Evolutionary conservation across 2,329 filamentous ascomycete species (phyloP), one percentile per base, ranked within the genome.

Genomic region (Dactylellina haptotyla): DNA sequence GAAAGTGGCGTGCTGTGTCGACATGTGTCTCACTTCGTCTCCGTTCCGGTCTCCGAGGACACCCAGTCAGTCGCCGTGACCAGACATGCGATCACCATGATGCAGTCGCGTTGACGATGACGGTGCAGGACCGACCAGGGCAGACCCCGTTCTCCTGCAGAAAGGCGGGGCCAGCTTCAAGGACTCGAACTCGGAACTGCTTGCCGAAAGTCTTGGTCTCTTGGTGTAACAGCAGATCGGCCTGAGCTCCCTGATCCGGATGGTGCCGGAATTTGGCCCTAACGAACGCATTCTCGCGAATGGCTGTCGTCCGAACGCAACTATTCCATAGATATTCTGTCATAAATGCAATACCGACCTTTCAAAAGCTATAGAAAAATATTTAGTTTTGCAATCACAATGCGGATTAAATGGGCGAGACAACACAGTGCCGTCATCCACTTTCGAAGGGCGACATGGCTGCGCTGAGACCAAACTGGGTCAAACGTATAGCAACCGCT

Each of bases 201-300:
- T 45, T 43, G 53, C 53, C 63, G 53, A 59, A 59, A 26, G 63
- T 67, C 54, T 51, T 59, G 43, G 53, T 16, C 39, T n/a, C 28
- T 51, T 51, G 30, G 63, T 51, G 53, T 59, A 34, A 53, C 63
- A 45, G 18, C 30, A 25, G 23, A 43, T 4, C 14, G n/a, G 43
- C 39, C 50, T 32, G 46, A 45, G 58, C 59, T 57, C 39, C 18
- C 50, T 32, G 63, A 67, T 56, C 63, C 63, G 63, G 63, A 48
- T 45, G 45, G 16, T 41, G 23, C 53, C 63, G 53, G 63, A 46
- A 51, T 66, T 48, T 30, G 10, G 12, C 28, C 18, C 18, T 46
- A 25, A 54, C 51, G 48, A 54, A 46, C 23, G n/a, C 46, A 64
- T 64, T 64, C 48, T 32, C 25, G 9, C n/a, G 14, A 12, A 30